These are phyloP conservation scores for Escallonia herrerae DNA, from an alignment of 129 eudicot species.

Conservation along the genomic window DNA sequence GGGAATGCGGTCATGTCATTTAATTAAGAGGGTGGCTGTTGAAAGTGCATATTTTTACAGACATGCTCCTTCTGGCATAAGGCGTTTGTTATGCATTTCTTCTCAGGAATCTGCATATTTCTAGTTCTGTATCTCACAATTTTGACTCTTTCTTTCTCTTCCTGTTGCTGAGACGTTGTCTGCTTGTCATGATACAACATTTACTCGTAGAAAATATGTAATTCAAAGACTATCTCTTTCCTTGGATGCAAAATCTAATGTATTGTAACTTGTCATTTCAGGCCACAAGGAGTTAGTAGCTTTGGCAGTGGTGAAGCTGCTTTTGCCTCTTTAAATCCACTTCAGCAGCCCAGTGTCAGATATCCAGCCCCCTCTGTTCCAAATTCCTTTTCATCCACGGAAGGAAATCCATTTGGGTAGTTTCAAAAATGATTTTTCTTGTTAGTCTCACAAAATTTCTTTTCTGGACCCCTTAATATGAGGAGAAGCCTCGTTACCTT, in stretches of 20 bases:
- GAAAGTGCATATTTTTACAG: no score
- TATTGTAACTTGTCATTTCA: slow-evolving; percentile 5
- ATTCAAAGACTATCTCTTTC: slow-evolving; percentile 2
- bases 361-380: slow-evolving; percentile 12
- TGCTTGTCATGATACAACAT: neutral
- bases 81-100: neutral
- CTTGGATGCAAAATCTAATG: neutral
- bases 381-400: slow-evolving; percentile 19
- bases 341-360: slow-evolving; percentile 6
- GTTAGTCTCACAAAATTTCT: neutral
- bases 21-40: no score
- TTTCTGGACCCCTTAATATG: neutral
- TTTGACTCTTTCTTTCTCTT: neutral
- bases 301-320: slow-evolving; percentile 13
- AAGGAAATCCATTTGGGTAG: slow-evolving; percentile 56
- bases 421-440: neutral
- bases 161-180: neutral
- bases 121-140: neutral
- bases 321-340: slow-evolving; percentile 29
- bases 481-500: neutral
- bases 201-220: no score
- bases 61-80: no score
- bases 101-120: neutral
- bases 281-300: slow-evolving; percentile 26
- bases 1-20: no score